A percentile compares a stretch with the other conserved stretches of the same genome.
Evolutionary conservation across 169 alveolate species (phyloP).

Genomic region (Condylostoma magnum): DNA sequence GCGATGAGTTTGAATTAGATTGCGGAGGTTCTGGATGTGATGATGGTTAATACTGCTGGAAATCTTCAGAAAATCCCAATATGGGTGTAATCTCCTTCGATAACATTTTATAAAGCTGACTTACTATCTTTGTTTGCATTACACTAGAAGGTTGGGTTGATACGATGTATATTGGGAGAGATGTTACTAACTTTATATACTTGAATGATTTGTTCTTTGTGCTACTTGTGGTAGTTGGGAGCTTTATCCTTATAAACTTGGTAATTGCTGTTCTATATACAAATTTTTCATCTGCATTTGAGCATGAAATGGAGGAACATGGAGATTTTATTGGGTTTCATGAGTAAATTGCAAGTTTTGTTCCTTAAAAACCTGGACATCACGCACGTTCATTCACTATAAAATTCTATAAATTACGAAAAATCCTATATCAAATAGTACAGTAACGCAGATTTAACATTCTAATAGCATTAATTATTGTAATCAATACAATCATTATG

Average conservation of each 20-base stretch:
- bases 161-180: constrained; percentile 48
- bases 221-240: constrained; percentile 41
- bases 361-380: too few relatives aligned
- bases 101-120: constrained; percentile 26
- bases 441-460: background rate
- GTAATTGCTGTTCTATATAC: constrained; percentile 50
- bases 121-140: constrained; percentile 46
- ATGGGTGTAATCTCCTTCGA: constrained; percentile 46
- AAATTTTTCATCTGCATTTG: constrained; percentile 17
- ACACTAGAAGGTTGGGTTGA: constrained; percentile 68
- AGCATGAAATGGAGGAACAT: background rate
- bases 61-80: constrained; percentile 34
- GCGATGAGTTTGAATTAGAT: constrained; percentile 6
- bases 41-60: constrained; percentile 9
- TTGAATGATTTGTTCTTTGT: constrained; percentile 37
- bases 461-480: background rate
- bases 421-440: background rate
- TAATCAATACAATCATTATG: constrained; percentile 9
- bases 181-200: constrained; percentile 22
- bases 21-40: constrained; percentile 17
- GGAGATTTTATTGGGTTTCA: too few relatives aligned
- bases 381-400: too few relatives aligned
- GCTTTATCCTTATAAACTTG: constrained; percentile 49
- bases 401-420: too few relatives aligned
- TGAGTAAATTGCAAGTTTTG: too few relatives aligned